These are phyloP conservation scores for Penicillium sp. DNA, from an alignment of 2,329 filamentous ascomycete species.

Conservation along the genomic window DNA sequence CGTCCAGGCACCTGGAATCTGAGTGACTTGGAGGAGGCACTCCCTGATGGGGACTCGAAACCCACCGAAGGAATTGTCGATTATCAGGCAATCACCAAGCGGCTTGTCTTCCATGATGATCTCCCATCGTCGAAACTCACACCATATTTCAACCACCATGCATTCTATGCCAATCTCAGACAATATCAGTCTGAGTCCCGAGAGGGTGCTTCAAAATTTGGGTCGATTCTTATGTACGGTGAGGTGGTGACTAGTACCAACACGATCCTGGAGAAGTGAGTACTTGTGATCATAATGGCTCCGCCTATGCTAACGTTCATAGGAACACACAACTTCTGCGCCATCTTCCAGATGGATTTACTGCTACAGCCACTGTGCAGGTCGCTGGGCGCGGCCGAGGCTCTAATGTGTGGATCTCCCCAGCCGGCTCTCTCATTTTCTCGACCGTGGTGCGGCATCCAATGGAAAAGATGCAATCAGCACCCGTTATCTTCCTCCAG, in stretches of 20 bases:
- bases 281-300: background rate
- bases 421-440: slow-evolving; percentile 81
- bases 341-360: slow-evolving; percentile 80
- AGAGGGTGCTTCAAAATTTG: slow-evolving; percentile 65
- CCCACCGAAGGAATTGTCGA: slow-evolving; percentile 64
- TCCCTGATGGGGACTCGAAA: slow-evolving; percentile 41
- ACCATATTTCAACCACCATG: slow-evolving; percentile 80
- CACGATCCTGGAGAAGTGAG: slow-evolving; percentile 83
- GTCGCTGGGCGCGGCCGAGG: slow-evolving; percentile 85
- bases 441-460: slow-evolving; percentile 85
- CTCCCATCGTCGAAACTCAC: slow-evolving; percentile 72
- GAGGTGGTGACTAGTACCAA: slow-evolving; percentile 94
- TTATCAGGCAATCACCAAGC: slow-evolving; percentile 72
- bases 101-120: slow-evolving; percentile 69
- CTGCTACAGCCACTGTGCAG: slow-evolving; percentile 81
- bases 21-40: slow-evolving; percentile 54
- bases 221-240: slow-evolving; percentile 76
- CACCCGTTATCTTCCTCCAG: slow-evolving; percentile 89
- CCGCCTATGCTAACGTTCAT: background rate
- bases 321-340: slow-evolving; percentile 77
- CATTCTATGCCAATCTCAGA: slow-evolving; percentile 71
- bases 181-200: slow-evolving; percentile 62
- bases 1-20: slow-evolving; percentile 64
- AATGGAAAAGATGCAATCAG: slow-evolving; percentile 66
- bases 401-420: slow-evolving; percentile 91